Evolutionary conservation across 805 yeast genomes (phyloP).

Genomic region (Hanseniaspora lindneri): DNA sequence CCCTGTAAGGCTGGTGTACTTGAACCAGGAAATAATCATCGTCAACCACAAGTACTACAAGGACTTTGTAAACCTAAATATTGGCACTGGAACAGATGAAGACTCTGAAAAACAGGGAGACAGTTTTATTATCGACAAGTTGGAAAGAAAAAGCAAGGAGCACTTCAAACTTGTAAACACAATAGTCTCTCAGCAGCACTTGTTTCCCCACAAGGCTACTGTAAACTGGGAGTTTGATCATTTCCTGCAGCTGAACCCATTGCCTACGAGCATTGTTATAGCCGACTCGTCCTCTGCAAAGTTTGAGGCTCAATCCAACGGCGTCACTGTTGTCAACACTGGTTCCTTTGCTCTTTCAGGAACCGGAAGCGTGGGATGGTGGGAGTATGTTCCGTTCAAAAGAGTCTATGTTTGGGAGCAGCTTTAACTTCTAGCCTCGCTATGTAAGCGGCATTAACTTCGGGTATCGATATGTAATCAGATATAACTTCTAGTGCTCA

Average conservation of each 20-base stretch:
- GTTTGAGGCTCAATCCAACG: slow-evolving; percentile 68
- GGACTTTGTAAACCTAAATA: slow-evolving; percentile 23
- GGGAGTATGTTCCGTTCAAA: slow-evolving; percentile 58
- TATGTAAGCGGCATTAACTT: too few relatives aligned
- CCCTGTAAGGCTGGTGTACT: slow-evolving; percentile 65
- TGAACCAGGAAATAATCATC: slow-evolving; percentile 72
- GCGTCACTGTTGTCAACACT: slow-evolving; percentile 67
- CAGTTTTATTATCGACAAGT: not conserved
- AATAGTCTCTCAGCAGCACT: slow-evolving; percentile 70
- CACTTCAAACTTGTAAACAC: slow-evolving; percentile 68
- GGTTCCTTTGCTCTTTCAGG: slow-evolving; percentile 40
- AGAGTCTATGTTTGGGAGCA: slow-evolving; percentile 42
- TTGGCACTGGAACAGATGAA: not conserved
- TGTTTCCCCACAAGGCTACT: slow-evolving; percentile 61
- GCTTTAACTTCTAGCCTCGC: too few relatives aligned
- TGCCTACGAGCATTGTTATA: slow-evolving; percentile 57
- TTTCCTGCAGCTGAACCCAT: slow-evolving; percentile 57
- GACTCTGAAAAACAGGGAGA: not conserved
- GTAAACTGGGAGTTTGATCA: slow-evolving; percentile 61
- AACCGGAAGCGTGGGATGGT: slow-evolving; percentile 42
- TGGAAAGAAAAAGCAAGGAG: slow-evolving; percentile 29
- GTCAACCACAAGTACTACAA: slow-evolving; percentile 47
- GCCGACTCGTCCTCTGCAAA: slow-evolving; percentile 59
- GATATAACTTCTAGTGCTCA: not conserved
- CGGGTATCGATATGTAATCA: too few relatives aligned